phyloP scores from a whole-genome alignment of 2,329 filamentous ascomycete genomes.

The Penicillium psychrosexuale region DNA sequence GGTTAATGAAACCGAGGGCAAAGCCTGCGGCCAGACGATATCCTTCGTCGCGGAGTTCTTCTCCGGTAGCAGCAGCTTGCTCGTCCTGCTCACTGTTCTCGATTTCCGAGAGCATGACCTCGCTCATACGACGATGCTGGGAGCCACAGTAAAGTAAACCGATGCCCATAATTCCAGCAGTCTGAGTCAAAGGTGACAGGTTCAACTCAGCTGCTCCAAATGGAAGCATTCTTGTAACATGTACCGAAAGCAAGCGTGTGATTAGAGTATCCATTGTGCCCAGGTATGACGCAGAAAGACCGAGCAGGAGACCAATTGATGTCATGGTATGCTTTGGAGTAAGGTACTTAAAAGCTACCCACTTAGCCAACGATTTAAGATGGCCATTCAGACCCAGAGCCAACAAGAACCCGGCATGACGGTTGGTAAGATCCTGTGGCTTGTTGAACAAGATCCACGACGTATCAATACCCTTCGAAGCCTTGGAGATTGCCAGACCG shows the following conservation, averaged over 20 bases:
- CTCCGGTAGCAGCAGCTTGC: conserved; percentile 57
- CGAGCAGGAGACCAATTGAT: conserved; percentile 89
- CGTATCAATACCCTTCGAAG: conserved; percentile 91
- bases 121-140: conserved; percentile 96
- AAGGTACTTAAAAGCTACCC: conserved; percentile 98
- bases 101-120: conserved; percentile 97
- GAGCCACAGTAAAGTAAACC: conserved; percentile 91
- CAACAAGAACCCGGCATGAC: conserved; percentile 91
- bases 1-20: conserved; percentile 87
- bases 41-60: conserved; percentile 86
- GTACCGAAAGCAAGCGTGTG: conserved; percentile 87
- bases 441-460: conserved; percentile 99
- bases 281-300: conserved; percentile 87
- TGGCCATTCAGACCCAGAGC: conserved; percentile 92
- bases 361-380: conserved; percentile 90
- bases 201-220: conserved; percentile 91
- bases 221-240: conserved; percentile 92
- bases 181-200: conserved; percentile 87
- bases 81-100: conserved; percentile 84
- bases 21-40: conserved; percentile 94
- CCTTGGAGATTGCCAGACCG: conserved; percentile 82
- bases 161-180: conserved; percentile 95
- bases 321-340: conserved; percentile 99
- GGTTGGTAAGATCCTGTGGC: conserved; percentile 83
- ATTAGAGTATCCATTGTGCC: conserved; percentile 97